Evolutionary conservation across 768 basidiomycete species (phyloP).

Genomic region (Boletus vinaceobasis): DNA sequence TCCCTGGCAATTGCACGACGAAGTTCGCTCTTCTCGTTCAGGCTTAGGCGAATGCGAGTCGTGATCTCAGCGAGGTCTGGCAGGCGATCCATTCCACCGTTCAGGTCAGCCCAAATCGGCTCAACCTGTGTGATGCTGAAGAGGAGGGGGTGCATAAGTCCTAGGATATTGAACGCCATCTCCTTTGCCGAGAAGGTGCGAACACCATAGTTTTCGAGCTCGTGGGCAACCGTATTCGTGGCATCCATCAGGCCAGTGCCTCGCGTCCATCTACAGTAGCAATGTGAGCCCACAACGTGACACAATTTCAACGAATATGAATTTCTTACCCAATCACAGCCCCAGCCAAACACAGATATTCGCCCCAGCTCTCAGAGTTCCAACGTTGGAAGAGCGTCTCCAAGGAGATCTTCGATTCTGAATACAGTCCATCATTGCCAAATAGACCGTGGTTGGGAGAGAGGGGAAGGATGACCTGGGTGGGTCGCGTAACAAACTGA

Average conservation of each 20-base stretch:
- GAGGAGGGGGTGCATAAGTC: constrained; percentile 97
- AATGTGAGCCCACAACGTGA: constrained; percentile 6
- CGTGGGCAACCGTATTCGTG: constrained; percentile 91
- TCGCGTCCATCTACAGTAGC: constrained; percentile 77
- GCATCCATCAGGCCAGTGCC: constrained; percentile 97
- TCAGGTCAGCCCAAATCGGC: constrained; percentile 98
- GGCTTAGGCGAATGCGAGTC: constrained; percentile 72
- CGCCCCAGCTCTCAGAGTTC: constrained; percentile 98
- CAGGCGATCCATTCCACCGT: constrained; percentile 97
- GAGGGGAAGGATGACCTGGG: constrained; percentile 95
- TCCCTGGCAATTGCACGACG: constrained; percentile 92
- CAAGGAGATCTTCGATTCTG: constrained; percentile 96
- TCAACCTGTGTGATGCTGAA: constrained; percentile 99
- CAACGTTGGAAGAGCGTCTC: constrained; percentile 99
- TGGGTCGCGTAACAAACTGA: constrained; percentile 95
- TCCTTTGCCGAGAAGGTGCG: constrained; percentile 99
- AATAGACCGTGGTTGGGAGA: constrained; percentile 98
- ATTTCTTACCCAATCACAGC: constrained; percentile 89
- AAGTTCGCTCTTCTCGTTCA: constrained; percentile 86
- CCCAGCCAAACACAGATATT: constrained; percentile 96
- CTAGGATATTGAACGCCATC: constrained; percentile 99
- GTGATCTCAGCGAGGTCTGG: constrained; percentile 94
- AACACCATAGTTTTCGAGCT: constrained; percentile 88
- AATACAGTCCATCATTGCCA: constrained; percentile 96
- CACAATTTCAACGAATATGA: constrained; percentile 6